phyloP scores from a whole-genome alignment of 2,329 filamentous ascomycete species.

The Aspergillus luchuensis region DNA sequence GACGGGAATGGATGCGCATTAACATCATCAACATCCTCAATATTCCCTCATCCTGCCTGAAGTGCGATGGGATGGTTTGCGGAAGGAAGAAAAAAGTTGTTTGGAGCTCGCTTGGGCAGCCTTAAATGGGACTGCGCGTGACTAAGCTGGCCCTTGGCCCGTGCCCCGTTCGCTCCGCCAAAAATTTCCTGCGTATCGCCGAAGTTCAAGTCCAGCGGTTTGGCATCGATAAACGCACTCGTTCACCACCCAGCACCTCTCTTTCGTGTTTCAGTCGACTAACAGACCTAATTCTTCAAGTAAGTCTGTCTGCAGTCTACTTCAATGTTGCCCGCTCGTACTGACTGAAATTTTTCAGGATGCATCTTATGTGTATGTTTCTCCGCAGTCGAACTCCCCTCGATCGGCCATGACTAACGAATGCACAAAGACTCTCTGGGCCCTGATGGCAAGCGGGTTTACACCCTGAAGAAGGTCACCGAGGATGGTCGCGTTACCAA shows the following conservation, averaged over 20 bases:
- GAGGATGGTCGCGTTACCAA: conserved; percentile 80
- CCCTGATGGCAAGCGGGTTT: conserved; percentile 78
- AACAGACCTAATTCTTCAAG: conserved; percentile 23
- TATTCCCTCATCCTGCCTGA: conserved; percentile 8
- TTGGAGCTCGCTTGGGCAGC: background rate
- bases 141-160: conserved; percentile 23
- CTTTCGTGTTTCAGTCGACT: background rate
- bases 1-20: conserved; percentile 5
- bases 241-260: background rate
- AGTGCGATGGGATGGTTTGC: conserved; percentile 12
- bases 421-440: conserved; percentile 73
- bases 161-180: conserved; percentile 14
- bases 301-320: conserved; percentile 23
- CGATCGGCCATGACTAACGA: conserved; percentile 9
- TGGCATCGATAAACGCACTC: background rate
- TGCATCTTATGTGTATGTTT: conserved; percentile 46
- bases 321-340: conserved; percentile 10
- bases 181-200: conserved; percentile 22
- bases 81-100: conserved; percentile 18
- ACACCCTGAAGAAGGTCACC: conserved; percentile 85
- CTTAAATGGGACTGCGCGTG: conserved; percentile 17
- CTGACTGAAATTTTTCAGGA: conserved; percentile 24
- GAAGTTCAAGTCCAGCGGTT: conserved; percentile 9
- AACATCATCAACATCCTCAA: conserved; percentile 21
- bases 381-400: conserved; percentile 1